Evolutionary conservation across 495 filamentous ascomycete species (phyloP), one percentile per base, ranked within the genome.

Genomic region (Neurospora intermedia): DNA sequence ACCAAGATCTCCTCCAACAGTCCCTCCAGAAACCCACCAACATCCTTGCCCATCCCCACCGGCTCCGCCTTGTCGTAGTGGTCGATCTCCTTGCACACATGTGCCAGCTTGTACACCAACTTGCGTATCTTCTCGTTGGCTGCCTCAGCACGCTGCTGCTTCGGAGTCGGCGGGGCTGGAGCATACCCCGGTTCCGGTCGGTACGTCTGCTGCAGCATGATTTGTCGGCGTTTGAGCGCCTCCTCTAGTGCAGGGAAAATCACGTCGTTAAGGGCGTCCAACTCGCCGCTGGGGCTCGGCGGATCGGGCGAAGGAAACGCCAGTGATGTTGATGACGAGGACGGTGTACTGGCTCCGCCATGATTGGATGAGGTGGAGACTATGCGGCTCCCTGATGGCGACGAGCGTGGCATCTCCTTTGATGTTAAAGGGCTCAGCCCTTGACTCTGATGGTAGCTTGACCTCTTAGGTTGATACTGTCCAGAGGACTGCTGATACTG

Each of bases 1-100:
- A 97, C 93, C n/a, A 99, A 85, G 18, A 98, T 89, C 84, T 98
- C 96, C 83, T 99, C 96, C 41, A 99, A 84, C 74, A 97, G 89
- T 2, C 92, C 94, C 80, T 99, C 96, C 41, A 98, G 82, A 75
- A 98, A 96, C 0, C 90, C 91, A 69, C 89, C 88, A 20, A 97
- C 93, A 15, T 92, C 94, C 45, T 91, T 91, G 6, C 93, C 94
- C 96, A 98, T 97, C 0, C 93, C 91, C 3, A 99, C 93, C 7
- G 93, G 91, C 70, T 91, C 90, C 66, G 89, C 88, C 78, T 88
- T 90, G 80, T 99, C 96, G 81, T 89, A 91, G 62, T 90, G 87
- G 78, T 99, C 94, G 74, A 99, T 93, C 80, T 96, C 93, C 75
- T 88, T 89, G 79, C 97, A 94, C 18, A 94, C 85, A 69, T 90